Base-by-base conservation (phyloP, 1,139 yeast species). In the Kluyveromyces sp. region DNA sequence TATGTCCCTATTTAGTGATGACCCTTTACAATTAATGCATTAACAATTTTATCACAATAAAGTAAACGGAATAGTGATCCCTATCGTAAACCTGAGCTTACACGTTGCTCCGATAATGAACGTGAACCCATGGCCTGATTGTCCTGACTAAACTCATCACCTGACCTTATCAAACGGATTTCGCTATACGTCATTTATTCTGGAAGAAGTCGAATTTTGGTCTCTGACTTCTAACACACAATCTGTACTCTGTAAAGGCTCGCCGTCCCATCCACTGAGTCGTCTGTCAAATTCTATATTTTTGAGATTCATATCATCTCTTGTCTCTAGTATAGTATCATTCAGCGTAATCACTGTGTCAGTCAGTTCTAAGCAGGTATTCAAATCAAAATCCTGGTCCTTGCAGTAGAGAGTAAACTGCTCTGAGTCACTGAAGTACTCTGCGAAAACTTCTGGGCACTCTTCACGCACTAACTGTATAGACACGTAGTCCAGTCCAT, bases 301-400 rank as follows among this genome's bases (percentile, higher is more conserved):
- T 6, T 6, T 6, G 9, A 22, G 26, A 6, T 22, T 9, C 33
- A 39, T 39, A 22, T 43, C 46, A 3, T 15, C 13, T 20, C 41
- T 30, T 2, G 41, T 31, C 20, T 43, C 46, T 11, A n/a, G 8
- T 11, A 26, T 36, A 8, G 36, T 29, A 19, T 40, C 45, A 25
- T 49, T 47, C 28, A 47, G 36, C 17, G 42, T 37, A 7, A 38
- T 41, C 11, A 49, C 44, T 19, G 46, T 36, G 20, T 47, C 52
- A 34, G 50, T 46, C 17, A 49, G 32, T 20, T 40, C 47, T 34
- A 46, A 25, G 22, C 50, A 49, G 13, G 50, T 46, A 25, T 49
- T 49, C 17, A 49, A 20, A 33, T 49, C 52, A 29, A 32, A 49
- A 31, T 49, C 50, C 40, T 49, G 52, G 15, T 49, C 47, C 15